Evolutionary conservation across 1,284 basidiomycete species (phyloP).

Genomic region (Vanrija humicola): DNA sequence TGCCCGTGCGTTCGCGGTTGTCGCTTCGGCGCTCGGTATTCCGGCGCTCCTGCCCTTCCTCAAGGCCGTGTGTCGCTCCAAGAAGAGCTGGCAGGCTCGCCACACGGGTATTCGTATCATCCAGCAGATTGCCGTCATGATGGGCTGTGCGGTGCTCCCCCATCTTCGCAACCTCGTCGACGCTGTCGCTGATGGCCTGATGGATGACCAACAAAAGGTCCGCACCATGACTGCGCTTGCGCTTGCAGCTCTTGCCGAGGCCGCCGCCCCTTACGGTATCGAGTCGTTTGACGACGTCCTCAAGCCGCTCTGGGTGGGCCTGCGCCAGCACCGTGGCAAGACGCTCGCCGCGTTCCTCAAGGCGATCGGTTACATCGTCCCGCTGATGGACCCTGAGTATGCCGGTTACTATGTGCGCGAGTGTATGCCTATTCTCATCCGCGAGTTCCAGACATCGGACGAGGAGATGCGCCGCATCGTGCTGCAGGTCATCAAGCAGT

Average conservation of each 20-base stretch:
- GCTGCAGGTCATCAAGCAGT: constrained; percentile 97
- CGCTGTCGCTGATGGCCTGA: constrained; percentile 90
- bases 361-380: constrained; percentile 98
- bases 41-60: constrained; percentile 96
- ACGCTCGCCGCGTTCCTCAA: constrained; percentile 97
- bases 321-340: constrained; percentile 95
- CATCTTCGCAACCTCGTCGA: constrained; percentile 95
- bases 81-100: constrained; percentile 99
- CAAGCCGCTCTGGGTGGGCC: constrained; percentile 97
- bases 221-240: constrained; percentile 97
- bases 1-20: constrained; percentile 96
- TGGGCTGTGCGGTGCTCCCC: constrained; percentile 98
- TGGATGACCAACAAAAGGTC: constrained; percentile 98
- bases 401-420: constrained; percentile 97
- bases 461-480: constrained; percentile 99
- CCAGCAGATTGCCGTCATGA: constrained; percentile 99
- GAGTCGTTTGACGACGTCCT: constrained; percentile 98
- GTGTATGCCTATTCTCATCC: constrained; percentile 94
- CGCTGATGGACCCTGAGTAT: constrained; percentile 99
- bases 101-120: constrained; percentile 99
- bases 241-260: constrained; percentile 94
- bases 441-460: constrained; percentile 98
- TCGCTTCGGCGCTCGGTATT: constrained; percentile 96
- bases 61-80: constrained; percentile 95
- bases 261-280: constrained; percentile 97